Evolutionary conservation across 1,139 yeast species (phyloP).

Genomic region (Geotrichum australiense): DNA sequence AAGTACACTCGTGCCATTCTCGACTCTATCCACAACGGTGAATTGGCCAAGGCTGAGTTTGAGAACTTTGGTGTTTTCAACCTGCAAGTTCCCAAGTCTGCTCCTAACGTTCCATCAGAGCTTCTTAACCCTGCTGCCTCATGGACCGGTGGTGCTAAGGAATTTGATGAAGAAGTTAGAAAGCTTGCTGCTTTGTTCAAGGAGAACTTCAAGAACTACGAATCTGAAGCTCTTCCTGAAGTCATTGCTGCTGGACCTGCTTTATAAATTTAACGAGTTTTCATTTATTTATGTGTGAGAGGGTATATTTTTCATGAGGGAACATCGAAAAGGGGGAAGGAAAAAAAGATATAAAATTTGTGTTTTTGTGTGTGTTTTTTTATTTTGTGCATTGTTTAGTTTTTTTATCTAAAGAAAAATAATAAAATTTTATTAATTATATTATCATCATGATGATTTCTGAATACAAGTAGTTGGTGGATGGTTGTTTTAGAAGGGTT

Average conservation of each 20-base stretch:
- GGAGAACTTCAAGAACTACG: constrained; percentile 81
- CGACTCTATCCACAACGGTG: constrained; percentile 92
- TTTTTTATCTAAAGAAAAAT: too few species aligned
- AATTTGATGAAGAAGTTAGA: constrained; percentile 63
- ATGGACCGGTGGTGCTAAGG: constrained; percentile 68
- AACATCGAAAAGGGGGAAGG: too few species aligned
- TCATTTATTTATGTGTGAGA: too few species aligned
- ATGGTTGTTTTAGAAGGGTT: too few species aligned
- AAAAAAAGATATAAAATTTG: too few species aligned
- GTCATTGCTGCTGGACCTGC: constrained; percentile 91
- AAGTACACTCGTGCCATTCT: constrained; percentile 96
- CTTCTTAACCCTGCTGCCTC: constrained; percentile 81
- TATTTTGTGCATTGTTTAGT: too few species aligned
- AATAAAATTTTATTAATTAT: too few species aligned
- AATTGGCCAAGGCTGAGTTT: constrained; percentile 68
- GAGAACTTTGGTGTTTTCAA: constrained; percentile 85
- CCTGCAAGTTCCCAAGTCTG: constrained; percentile 75
- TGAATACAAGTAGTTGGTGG: too few species aligned
- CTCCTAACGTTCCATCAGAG: constrained; percentile 77
- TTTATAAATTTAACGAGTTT: constrained; percentile 21
- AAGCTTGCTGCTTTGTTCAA: constrained; percentile 71
- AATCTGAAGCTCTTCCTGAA: constrained; percentile 75
- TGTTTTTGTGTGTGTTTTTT: too few species aligned
- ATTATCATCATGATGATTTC: too few species aligned
- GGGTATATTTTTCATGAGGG: too few species aligned